A percentile compares a stretch with the other conserved stretches of the same genome.
These are phyloP conservation scores for Dillenia suffruticosa DNA, from an alignment of 164 flowering plant genomes.

Conservation along the genomic window DNA sequence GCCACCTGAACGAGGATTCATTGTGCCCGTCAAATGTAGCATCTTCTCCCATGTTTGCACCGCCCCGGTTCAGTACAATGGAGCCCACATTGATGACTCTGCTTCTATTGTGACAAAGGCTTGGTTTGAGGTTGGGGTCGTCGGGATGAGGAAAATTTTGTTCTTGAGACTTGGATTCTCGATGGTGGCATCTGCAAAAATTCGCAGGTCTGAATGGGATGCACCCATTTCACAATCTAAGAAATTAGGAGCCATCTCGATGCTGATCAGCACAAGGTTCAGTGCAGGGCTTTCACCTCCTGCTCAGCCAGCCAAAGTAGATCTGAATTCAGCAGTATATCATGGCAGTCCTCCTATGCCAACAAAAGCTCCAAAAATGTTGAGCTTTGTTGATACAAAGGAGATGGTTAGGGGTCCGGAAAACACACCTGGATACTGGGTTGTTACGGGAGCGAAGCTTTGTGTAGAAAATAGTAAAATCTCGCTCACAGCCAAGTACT, in stretches of 20 bases:
- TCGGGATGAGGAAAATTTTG: conserved; percentile 73
- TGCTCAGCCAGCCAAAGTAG: conserved; percentile 46
- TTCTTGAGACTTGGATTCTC: conserved; percentile 88
- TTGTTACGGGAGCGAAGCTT: conserved; percentile 87
- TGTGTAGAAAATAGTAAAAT: conserved; percentile 65
- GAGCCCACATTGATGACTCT: conserved; percentile 48
- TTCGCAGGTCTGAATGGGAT: conserved; percentile 83
- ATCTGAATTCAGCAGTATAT: conserved; percentile 70
- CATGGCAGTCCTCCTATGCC: conserved; percentile 73
- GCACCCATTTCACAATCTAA: conserved; percentile 44
- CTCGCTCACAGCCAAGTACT: conserved; percentile 66
- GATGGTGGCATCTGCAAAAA: conserved; percentile 51
- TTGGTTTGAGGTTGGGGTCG: conserved; percentile 68
- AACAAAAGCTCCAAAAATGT: conserved; percentile 39
- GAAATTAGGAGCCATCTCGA: conserved; percentile 66
- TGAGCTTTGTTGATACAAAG: conserved; percentile 58
- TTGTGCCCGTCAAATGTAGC: conserved; percentile 80
- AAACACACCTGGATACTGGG: conserved; percentile 88
- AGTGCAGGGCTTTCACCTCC: conserved; percentile 38
- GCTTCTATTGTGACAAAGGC: conserved; percentile 83
- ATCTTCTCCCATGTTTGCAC: conserved; percentile 84
- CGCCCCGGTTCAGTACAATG: conserved; percentile 61
- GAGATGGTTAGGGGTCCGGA: conserved; percentile 88
- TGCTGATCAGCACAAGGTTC: conserved; percentile 54
- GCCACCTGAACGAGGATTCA: conserved; percentile 44